Evolutionary conservation across 352 stramenopile genomes (phyloP).

Genomic region (Phytophthora vignae): DNA sequence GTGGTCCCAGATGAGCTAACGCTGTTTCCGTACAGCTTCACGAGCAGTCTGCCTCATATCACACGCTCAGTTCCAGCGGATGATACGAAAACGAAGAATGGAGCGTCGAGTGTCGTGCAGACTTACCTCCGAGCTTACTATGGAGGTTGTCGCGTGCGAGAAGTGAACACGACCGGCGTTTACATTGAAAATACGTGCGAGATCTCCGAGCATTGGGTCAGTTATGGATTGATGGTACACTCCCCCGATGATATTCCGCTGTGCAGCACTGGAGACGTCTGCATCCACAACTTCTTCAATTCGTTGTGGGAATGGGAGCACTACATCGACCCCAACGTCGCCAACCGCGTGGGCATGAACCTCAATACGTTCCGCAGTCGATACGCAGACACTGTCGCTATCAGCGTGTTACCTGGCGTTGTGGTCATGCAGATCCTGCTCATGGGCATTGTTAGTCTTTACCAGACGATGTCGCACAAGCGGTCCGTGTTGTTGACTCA

Average conservation of each 20-base stretch:
- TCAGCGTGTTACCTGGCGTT: slow-evolving; percentile 27
- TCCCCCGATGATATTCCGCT: slow-evolving; percentile 27
- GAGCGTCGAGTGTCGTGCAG: slow-evolving; percentile 10
- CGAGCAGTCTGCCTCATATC: slow-evolving; percentile 10
- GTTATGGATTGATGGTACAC: slow-evolving; percentile 30
- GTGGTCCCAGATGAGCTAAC: slow-evolving; percentile 19
- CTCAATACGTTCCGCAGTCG: slow-evolving; percentile 23
- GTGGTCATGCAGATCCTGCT: slow-evolving; percentile 30
- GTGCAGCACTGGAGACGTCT: slow-evolving; percentile 22
- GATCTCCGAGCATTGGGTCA: slow-evolving; percentile 11
- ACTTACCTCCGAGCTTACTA: slow-evolving; percentile 26
- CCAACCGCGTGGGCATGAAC: slow-evolving; percentile 12
- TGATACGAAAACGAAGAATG: slow-evolving; percentile 5
- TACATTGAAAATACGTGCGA: slow-evolving; percentile 23
- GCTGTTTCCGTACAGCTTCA: slow-evolving; percentile 32
- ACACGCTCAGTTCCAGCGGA: slow-evolving; percentile 1
- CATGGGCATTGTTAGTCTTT: slow-evolving; percentile 24
- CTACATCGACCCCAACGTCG: background rate
- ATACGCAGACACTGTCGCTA: slow-evolving; percentile 19
- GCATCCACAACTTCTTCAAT: slow-evolving; percentile 33
- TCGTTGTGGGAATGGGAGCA: slow-evolving; percentile 25
- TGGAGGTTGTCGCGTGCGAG: slow-evolving; percentile 23
- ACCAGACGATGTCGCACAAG: slow-evolving; percentile 30
- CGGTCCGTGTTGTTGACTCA: slow-evolving; percentile 31
- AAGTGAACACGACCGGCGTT: slow-evolving; percentile 24